These are phyloP conservation scores for Baorangia bicolor DNA, from an alignment of 768 basidiomycete genomes.

Conservation along the genomic window DNA sequence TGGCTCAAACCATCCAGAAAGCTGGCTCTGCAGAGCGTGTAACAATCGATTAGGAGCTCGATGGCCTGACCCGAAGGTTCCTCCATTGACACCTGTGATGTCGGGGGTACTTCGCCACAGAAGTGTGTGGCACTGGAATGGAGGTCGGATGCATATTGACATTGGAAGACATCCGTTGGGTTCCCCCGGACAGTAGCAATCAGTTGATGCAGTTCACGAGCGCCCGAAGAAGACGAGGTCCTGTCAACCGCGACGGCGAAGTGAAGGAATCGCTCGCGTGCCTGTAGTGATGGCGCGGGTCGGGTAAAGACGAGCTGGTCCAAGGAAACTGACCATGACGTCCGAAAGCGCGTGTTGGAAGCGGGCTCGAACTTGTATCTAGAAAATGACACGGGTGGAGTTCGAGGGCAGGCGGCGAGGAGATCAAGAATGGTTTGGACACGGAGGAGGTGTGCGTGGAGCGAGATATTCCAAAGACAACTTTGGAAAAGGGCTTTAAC, in stretches of 20 bases:
- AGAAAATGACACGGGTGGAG: too few species aligned
- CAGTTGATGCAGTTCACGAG: not conserved
- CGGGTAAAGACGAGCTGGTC: conserved; percentile 1
- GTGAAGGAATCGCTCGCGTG: not conserved
- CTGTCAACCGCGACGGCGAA: not conserved
- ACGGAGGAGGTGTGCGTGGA: not conserved
- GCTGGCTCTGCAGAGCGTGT: accelerated
- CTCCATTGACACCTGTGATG: not conserved
- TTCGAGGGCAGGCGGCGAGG: not conserved
- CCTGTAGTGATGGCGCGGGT: not conserved
- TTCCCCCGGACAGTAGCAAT: not conserved
- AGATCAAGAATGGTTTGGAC: not conserved
- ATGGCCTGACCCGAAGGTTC: not conserved
- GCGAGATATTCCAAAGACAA: not conserved
- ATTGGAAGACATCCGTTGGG: not conserved
- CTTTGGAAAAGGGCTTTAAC: not conserved
- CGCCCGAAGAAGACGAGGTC: not conserved
- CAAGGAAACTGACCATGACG: not conserved
- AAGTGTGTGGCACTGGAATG: not conserved
- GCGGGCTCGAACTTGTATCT: not conserved
- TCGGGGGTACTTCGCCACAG: not conserved
- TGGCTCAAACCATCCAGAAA: not conserved
- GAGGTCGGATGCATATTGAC: not conserved
- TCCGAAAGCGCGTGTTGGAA: not conserved
- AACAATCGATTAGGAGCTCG: not conserved